Conservation (phyloP, 2,329 filamentous ascomycete species). For the Thielaviopsis ethacetica region DNA sequence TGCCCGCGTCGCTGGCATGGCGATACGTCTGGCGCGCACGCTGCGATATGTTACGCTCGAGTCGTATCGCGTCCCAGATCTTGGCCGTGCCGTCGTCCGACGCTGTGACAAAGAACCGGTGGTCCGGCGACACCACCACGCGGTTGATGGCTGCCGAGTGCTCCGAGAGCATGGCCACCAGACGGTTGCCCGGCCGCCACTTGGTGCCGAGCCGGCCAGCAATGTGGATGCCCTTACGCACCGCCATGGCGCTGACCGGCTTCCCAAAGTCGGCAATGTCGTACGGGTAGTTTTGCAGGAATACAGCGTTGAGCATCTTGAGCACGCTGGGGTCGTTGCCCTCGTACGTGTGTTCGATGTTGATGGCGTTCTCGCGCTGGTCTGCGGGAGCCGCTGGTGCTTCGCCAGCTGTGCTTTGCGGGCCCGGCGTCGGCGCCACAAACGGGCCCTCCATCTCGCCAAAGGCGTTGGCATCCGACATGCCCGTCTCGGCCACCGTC, state of each 20-base stretch:
- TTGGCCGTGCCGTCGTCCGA: conserved; percentile 84
- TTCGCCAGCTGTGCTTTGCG: not conserved
- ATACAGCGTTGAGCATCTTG: conserved; percentile 70
- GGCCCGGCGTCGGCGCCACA: conserved; percentile 12
- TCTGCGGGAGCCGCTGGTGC: not conserved
- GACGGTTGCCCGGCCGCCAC: conserved; percentile 71
- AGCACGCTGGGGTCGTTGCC: conserved; percentile 59
- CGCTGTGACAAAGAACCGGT: conserved; percentile 85
- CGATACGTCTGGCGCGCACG: conserved; percentile 74
- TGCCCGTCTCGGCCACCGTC: conserved; percentile 41
- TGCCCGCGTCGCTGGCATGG: conserved; percentile 52
- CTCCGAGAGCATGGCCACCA: conserved; percentile 80
- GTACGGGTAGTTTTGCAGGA: conserved; percentile 52
- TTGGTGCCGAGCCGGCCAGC: conserved; percentile 26
- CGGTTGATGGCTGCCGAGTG: conserved; percentile 71
- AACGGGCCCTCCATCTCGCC: conserved; percentile 44
- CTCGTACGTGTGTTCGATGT: conserved; percentile 58
- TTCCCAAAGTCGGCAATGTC: conserved; percentile 55
- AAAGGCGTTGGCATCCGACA: conserved; percentile 41
- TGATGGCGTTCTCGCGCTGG: conserved; percentile 1
- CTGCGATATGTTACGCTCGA: conserved; percentile 83
- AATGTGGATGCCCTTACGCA: conserved; percentile 18
- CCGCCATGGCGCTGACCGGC: conserved; percentile 33
- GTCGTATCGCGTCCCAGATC: conserved; percentile 77
- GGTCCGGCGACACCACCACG: conserved; percentile 70